Evolutionary conservation across 768 basidiomycete genomes (phyloP), one percentile per base, ranked within the genome.

Genomic region (Psilocybe subaeruginosa): DNA sequence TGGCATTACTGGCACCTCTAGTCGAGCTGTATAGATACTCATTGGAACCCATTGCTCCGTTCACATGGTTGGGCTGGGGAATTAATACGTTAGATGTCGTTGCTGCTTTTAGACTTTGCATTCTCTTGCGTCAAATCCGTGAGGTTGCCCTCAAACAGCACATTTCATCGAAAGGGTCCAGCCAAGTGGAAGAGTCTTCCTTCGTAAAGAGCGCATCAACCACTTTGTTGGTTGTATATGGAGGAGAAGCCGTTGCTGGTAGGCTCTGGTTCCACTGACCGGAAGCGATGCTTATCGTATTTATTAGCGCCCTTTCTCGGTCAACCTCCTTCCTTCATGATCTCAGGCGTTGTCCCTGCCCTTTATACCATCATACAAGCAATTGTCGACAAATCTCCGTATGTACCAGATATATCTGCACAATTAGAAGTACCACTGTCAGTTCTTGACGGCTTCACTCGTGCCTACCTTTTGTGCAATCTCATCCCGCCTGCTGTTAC

Each of bases 391-490:
- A 69, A 76, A 37, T 71, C 93, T 5, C 93, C 93, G 1, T 59
- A 66, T 30, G 80, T 84, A 2, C 90, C 85, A 50, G 70, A 70
- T 0, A 77, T 85, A 43, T 78, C 81, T 3, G 77, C 85, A 54
- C 69, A 78, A 61, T 79, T 80, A 33, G 94, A 97, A 70, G 76
- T 95, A 9, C 90, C 90, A 1, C 73, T 95, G 9, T 78, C 92
- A 1, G 58, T 93, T 47, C 65, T 94, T 4, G 94, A 97, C 70
- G 93, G 87, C 8, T 83, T 94, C 63, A 86, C 88, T 45, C 90
- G 93, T 74, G 85, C 92, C 3, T 82, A 88, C 63, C 82, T 97
- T 29, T 77, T 95, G 1, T 94, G 92, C 70, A 84, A 85, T 65
- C 81, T 93, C 64, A 86, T 93, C 39, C 88, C 93, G 4, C 87